phyloP scores from a whole-genome alignment of 2,329 filamentous ascomycete genomes.

The Claviceps fusiformis region DNA sequence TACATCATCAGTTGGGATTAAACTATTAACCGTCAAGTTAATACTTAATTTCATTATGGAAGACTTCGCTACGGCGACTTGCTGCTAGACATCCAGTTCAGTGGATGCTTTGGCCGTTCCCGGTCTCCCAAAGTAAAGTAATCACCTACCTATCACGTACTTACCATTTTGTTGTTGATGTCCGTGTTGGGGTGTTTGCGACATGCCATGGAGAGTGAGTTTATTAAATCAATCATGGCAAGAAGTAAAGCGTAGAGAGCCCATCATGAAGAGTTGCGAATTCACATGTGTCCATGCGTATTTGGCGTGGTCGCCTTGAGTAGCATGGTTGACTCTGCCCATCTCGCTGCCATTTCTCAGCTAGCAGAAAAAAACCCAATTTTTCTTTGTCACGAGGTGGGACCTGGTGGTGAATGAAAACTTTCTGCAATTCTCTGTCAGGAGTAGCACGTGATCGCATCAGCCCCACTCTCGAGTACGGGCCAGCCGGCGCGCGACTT shows the following conservation, averaged over 20 bases:
- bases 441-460: slow-evolving; percentile 1
- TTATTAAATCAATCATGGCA: neutral
- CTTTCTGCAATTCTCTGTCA: neutral
- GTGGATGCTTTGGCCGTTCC: slow-evolving; percentile 43
- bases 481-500: slow-evolving; percentile 2
- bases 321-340: neutral
- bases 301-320: no score
- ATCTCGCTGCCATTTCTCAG: no score
- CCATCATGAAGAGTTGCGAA: neutral
- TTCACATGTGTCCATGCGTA: no score
- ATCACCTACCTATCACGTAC: slow-evolving; percentile 31
- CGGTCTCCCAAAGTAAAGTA: slow-evolving; percentile 36
- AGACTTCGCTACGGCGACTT: slow-evolving; percentile 40
- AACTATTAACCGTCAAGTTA: slow-evolving; percentile 38
- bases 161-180: slow-evolving; percentile 24
- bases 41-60: slow-evolving; percentile 28
- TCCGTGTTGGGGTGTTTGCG: slow-evolving; percentile 38
- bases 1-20: slow-evolving; percentile 31
- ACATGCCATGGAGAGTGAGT: slow-evolving; percentile 18
- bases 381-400: no score
- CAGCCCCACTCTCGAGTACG: neutral
- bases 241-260: neutral
- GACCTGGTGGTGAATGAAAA: no score
- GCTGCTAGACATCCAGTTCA: slow-evolving; percentile 35
- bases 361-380: no score